Evolutionary conservation across 805 yeast genomes (phyloP), one percentile per base, ranked within the genome.

Genomic region (Yamadazyma laniorum): DNA sequence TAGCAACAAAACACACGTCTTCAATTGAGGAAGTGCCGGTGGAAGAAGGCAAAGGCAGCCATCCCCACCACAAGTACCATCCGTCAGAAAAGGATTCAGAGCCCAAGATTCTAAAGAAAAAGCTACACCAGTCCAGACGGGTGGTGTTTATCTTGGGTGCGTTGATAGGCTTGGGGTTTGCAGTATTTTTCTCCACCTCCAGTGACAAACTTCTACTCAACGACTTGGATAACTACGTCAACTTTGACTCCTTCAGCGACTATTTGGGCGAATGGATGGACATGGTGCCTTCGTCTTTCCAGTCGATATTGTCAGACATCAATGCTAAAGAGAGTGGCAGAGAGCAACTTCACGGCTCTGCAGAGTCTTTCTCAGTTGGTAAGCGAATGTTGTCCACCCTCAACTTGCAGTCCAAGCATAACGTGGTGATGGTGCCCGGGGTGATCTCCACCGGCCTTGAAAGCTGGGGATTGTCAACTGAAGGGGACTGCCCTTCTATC

Each of bases 371-470:
- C 65, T 87, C 93, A 0, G 95, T 89, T 13, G 99, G 99, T 1
- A 76, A 72, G 49, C 51, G 72, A 27, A 63, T 91, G 70, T 64
- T 63, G 25, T 55, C 59, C 8, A 76, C 75, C 17, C 68, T 74
- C 21, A 75, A 79, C 25, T 63, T 79, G 19, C 56, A 67, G 0
- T 72, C 80, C 1, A 77, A 84, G 46, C 74, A 78, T 59, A 95
- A 95, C 5, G 95, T 93, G 11, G 76, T 93, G 3, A 75, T 93
- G 81, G 87, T 93, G 14, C 99, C 99, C 0, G 99, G 99, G 3
- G 97, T 91, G 11, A 86, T 87, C 38, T 85, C 96, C 21, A 90
- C 98, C 0, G 97, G 97, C 3, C 70, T 93, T 25, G 99, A 93
- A 60, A 81, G 89, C 34, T 93, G 99, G 99, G 83, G 95, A 0